A percentile compares a stretch with the other conserved stretches of the same genome.
Evolutionary conservation across 768 basidiomycete species (phyloP).

Genomic region (Hirschioporus abietinus): DNA sequence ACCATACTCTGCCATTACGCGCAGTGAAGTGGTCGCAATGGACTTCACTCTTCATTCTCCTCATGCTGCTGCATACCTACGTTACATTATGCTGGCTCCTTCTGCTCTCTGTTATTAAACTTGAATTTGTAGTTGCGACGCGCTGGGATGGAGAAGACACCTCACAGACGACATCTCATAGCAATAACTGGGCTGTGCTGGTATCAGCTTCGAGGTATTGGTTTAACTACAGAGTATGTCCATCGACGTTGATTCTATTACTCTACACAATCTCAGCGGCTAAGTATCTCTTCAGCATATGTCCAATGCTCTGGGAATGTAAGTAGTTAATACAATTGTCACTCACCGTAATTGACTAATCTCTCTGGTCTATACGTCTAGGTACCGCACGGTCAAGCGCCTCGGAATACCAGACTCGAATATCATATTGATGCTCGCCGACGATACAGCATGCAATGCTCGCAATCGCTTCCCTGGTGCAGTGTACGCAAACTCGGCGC

Average conservation of each 20-base stretch:
- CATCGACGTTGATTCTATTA: not conserved
- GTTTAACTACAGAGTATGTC: conserved; percentile 95
- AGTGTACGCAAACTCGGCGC: conserved; percentile 85
- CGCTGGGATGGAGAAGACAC: not conserved
- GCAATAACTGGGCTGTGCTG: conserved; percentile 98
- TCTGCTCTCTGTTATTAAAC: no score
- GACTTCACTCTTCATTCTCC: no score
- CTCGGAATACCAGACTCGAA: conserved; percentile 98
- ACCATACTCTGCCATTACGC: no score
- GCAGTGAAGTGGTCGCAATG: no score
- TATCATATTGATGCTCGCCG: conserved; percentile 98
- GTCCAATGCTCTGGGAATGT: conserved; percentile 98
- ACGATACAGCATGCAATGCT: conserved; percentile 91
- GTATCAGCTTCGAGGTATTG: conserved; percentile 93
- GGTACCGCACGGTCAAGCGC: conserved; percentile 98
- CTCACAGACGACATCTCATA: conserved; percentile 39
- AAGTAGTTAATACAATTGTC: conserved; percentile 18
- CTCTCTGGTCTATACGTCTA: conserved; percentile 25
- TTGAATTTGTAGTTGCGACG: no score
- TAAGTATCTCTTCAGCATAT: conserved; percentile 65
- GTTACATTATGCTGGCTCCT: no score
- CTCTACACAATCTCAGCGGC: not conserved
- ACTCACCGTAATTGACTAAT: conserved; percentile 8
- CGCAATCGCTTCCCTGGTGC: conserved; percentile 89
- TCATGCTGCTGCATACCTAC: no score